Evolutionary conservation across 2,329 filamentous ascomycete species (phyloP).

Genomic region (Aspergillus jensenii): DNA sequence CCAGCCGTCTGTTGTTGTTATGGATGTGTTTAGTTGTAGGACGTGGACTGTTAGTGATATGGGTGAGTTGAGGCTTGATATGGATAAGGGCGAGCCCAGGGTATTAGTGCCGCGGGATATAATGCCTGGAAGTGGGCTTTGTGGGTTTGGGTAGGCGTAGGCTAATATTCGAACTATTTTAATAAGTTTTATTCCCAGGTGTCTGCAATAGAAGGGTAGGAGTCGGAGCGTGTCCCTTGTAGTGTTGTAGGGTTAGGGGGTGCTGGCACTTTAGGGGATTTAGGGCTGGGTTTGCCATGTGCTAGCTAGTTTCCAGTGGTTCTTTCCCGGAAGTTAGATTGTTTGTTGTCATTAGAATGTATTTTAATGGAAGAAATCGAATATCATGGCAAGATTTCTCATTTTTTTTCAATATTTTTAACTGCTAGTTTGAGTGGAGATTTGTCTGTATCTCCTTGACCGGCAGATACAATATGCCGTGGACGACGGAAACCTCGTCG

Average conservation of each 20-base stretch:
- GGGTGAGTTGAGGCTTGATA: slow-evolving; percentile 26
- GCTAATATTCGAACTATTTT: slow-evolving; percentile 7
- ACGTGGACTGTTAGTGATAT: slow-evolving; percentile 26
- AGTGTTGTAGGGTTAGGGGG: background rate
- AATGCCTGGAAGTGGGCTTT: slow-evolving; percentile 33
- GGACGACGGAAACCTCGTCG: background rate
- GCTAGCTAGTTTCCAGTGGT: background rate
- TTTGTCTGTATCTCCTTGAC: background rate
- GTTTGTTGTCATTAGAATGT: too few species aligned
- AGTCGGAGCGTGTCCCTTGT: background rate
- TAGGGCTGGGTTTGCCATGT: slow-evolving; percentile 3
- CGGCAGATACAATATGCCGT: background rate
- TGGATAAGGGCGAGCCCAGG: slow-evolving; percentile 32
- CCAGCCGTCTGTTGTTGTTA: slow-evolving; percentile 24
- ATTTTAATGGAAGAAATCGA: background rate
- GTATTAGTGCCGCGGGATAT: slow-evolving; percentile 29
- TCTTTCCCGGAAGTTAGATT: background rate
- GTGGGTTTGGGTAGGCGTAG: slow-evolving; percentile 20
- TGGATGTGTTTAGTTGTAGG: slow-evolving; percentile 29
- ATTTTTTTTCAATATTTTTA: background rate
- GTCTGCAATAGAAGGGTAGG: background rate
- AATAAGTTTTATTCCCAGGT: background rate
- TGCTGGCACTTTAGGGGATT: background rate
- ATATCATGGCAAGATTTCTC: background rate
- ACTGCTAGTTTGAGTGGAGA: slow-evolving; percentile 7